phyloP scores from a whole-genome alignment of 371 early-diverging fungal genomes.

The Mortierella sp. region DNA sequence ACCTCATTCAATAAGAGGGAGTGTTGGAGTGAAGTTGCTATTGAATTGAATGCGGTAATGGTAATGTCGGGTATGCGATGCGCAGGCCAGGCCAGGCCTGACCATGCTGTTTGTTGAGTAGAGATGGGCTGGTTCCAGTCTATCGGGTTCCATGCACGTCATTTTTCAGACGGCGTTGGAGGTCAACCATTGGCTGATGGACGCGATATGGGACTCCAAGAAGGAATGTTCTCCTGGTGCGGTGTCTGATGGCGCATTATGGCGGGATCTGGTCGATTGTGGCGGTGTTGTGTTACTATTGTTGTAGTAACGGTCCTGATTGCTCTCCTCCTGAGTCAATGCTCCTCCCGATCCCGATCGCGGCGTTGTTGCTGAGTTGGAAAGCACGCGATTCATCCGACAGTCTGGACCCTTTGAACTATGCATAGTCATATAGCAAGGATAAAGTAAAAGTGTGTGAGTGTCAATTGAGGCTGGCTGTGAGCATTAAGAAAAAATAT shows the following conservation, averaged over 20 bases:
- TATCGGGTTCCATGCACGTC: slow-evolving; percentile 3
- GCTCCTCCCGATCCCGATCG: background rate
- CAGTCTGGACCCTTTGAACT: slow-evolving; percentile 16
- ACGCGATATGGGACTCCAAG: slow-evolving; percentile 47
- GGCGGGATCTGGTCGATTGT: background rate
- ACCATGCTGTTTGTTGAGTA: background rate
- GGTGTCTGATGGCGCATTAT: background rate
- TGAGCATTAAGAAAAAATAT: background rate
- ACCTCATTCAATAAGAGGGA: background rate
- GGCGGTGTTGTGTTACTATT: background rate
- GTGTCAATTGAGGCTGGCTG: slow-evolving; percentile 1
- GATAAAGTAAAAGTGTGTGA: background rate
- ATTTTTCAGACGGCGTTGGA: slow-evolving; percentile 24
- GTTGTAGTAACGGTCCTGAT: background rate
- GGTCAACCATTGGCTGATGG: slow-evolving; percentile 47
- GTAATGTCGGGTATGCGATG: too few relatives aligned
- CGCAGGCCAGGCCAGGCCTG: too few relatives aligned
- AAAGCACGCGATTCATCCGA: slow-evolving; percentile 23
- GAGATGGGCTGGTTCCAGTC: background rate
- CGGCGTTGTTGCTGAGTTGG: slow-evolving; percentile 4
- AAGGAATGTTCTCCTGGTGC: slow-evolving; percentile 34
- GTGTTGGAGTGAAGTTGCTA: background rate
- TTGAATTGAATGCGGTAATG: background rate
- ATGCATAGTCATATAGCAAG: background rate
- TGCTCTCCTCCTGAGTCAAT: background rate